Base-by-base conservation (phyloP, 78 protist genomes). In the Dictyostelium purpureum region DNA sequence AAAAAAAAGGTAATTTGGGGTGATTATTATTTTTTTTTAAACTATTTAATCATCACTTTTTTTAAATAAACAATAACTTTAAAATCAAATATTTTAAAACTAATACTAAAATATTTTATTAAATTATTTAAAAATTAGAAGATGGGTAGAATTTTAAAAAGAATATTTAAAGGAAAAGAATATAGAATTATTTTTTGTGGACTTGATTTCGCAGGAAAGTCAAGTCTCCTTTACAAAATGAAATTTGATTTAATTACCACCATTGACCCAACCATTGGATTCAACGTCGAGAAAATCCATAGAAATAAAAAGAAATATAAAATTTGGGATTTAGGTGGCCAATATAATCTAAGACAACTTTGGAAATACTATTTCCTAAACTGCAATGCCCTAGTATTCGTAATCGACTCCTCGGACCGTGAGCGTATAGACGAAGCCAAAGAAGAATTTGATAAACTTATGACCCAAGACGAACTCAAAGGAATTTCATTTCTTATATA, bases 271-370 rank as follows among this genome's bases (percentile, higher is more conserved):
- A 88, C 94, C 16, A 88, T 88, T 74, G 94, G 94, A 52, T 81
- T 81, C 61, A 81, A 81, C 63, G 89, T 81, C 21, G 89, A 81
- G 24, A 81, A 51, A 37, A 38, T 83, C 16, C 42, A 31, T 81
- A 96, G 95, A 96, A 96, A 95, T 82, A 96, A 97, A 93, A 82
- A 96, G 69, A 56, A 59, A 52, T 96, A 97, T 71, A 96, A 97
- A 35, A 95, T 95, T 51, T 96, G 96, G 95, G 97, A 98, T 63
- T 98, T 98, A 16, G 98, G 99, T 0, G 99, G 99, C 0, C 98
- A 96, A 91, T 96, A 97, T 89, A 96, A 94, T 61, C 82, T 97
- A 7, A 88, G 98, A 59, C 87, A 94, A 24, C 82, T 97, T 9
- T 97, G 98, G 98, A 33, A 93, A 9, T 96, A 96, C 75, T 96